These are phyloP conservation scores for Linnemannia zychae DNA, from an alignment of 192 early-diverging fungal genomes.

Conservation along the genomic window DNA sequence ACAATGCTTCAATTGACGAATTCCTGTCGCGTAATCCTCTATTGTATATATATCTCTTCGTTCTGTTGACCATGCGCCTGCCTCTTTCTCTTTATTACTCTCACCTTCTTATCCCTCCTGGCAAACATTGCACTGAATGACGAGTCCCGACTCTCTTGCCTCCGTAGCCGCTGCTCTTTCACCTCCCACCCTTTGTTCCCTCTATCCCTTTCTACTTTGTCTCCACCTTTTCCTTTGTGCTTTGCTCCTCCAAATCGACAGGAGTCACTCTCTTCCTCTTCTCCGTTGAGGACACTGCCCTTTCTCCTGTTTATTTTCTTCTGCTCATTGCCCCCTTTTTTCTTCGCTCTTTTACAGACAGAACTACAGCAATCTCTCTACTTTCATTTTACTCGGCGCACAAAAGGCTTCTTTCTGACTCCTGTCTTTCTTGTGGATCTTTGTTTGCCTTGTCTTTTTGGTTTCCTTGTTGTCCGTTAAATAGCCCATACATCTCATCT, in stretches of 20 bases:
- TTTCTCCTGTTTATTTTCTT: not conserved
- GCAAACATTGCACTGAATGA: not conserved
- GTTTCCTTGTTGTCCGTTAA: not conserved
- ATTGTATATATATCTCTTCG: not conserved
- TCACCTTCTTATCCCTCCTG: not conserved
- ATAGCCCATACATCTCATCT: constrained; percentile 3
- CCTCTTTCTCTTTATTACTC: not conserved
- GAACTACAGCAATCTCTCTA: not conserved
- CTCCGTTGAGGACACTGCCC: not conserved
- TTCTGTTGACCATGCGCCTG: not conserved
- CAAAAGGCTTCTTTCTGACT: not conserved
- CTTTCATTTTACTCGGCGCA: not conserved
- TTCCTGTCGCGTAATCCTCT: not conserved
- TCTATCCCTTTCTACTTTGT: not conserved
- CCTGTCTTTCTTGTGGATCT: not conserved
- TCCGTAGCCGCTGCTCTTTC: not conserved
- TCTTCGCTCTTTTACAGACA: not conserved
- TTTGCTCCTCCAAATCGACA: not conserved
- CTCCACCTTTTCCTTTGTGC: not conserved
- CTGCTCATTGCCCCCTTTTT: not conserved
- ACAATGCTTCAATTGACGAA: not conserved
- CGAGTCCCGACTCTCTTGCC: not conserved
- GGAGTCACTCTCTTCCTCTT: not conserved
- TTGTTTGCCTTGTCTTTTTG: not conserved
- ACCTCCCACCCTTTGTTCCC: not conserved